phyloP scores from a whole-genome alignment of 2,329 filamentous ascomycete species.

The Pseudomassariella vexata region DNA sequence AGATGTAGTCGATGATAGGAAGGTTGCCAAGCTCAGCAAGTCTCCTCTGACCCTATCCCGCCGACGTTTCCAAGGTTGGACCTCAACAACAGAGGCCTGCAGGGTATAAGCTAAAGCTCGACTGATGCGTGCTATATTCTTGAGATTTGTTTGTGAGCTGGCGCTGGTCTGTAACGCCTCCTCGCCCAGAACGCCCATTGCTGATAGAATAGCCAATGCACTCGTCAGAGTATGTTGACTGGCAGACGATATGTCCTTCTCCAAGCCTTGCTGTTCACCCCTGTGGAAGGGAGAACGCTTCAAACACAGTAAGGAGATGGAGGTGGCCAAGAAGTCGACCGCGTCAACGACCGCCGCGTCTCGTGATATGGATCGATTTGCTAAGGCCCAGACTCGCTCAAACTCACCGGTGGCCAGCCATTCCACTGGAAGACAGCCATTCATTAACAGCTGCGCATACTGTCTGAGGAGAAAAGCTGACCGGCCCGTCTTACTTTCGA shows the following conservation, averaged over 20 bases:
- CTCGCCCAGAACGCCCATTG: constrained; percentile 21
- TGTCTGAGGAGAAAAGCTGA: constrained; percentile 29
- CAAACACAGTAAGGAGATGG: constrained; percentile 26
- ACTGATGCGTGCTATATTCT: constrained; percentile 15
- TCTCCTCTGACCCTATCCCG: constrained; percentile 1
- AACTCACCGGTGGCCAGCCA: constrained; percentile 40
- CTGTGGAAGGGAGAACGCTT: constrained; percentile 11
- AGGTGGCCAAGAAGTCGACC: constrained; percentile 27
- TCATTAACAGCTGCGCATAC: constrained; percentile 28
- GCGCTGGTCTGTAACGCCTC: constrained; percentile 11
- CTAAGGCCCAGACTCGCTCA: constrained; percentile 31
- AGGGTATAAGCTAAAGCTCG: constrained; percentile 12
- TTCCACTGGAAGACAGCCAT: constrained; percentile 27
- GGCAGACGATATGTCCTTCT: constrained; percentile 15
- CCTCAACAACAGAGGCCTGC: constrained; percentile 3
- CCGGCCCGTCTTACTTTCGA: constrained; percentile 23
- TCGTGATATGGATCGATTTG: constrained; percentile 28
- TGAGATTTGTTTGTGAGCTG: constrained; percentile 10
- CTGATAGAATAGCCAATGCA: constrained; percentile 32
- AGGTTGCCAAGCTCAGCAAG: constrained; percentile 5
- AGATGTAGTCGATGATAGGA: constrained; percentile 4
- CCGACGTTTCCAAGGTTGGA: constrained; percentile 4
- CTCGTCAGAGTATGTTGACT: constrained; percentile 34
- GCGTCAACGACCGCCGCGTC: constrained; percentile 25
- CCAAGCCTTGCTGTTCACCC: constrained; percentile 8